Evolutionary conservation across 2,329 filamentous ascomycete species (phyloP), one percentile per base, ranked within the genome.

Genomic region (Arthrobotrys sinensis): DNA sequence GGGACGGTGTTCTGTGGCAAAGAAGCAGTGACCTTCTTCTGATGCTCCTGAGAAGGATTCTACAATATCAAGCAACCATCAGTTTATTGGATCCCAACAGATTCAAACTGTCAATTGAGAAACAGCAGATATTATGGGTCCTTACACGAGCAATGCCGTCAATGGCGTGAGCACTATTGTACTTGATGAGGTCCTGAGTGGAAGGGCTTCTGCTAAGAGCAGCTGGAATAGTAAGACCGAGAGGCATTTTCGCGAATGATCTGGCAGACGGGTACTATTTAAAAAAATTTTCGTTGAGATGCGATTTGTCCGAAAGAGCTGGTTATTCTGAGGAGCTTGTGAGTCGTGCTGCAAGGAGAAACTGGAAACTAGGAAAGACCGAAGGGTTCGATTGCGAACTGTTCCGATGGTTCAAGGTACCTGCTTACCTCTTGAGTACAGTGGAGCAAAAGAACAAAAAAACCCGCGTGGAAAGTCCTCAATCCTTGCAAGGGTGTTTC

Each of bases 401-500:
- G 60, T 78, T 78, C 75, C 75, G 75, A 72, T 64, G 62, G 52
- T 38, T 45, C 60, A 62, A 71, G 75, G 75, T 77, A 62, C 71
- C 57, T 76, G 72, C 57, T 69, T 69, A 64, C 57, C 57, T 70
- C 14, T 60, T 65, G 65, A 28, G 46, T 43, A 64, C 60, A 66
- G 72, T 50, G 65, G 64, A 67, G 34, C 57, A 71, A 67, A 19
- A 48, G 34, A 40, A 53, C 14, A 50, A 78, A 77, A 77, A 77
- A 71, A 57, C 32, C 73, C 66, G 67, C 75, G 75, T 71, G 70
- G 67, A 72, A 78, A 46, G 50, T 67, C 32, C 50, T 52, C 57
- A 46, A 72, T 78, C 75, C 75, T 72, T 78, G 75, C 75, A 78
- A 64, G 62, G 66, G 14, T 72, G 75, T 78, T 78, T 78, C 75